A percentile compares a stretch with the other conserved stretches of the same genome.
Evolutionary conservation across 495 filamentous ascomycete species (phyloP).

Genomic region (Hypoxylon trugodes): DNA sequence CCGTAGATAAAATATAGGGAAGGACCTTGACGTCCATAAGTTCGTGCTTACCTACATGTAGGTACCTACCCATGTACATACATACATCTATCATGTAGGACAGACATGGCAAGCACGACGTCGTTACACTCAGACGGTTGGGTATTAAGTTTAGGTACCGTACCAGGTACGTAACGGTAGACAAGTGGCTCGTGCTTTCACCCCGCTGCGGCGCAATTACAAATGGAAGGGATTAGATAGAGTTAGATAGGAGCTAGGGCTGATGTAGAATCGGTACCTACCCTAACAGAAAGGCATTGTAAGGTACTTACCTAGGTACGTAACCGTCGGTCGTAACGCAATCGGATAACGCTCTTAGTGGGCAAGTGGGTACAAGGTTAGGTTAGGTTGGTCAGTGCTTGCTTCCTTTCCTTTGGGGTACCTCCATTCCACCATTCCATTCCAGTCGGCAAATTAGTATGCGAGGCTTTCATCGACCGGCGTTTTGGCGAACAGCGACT

Average conservation of each 20-base stretch:
- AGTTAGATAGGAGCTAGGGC: conserved; percentile 1
- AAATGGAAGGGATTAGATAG: neutral
- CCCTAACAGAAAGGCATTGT: neutral
- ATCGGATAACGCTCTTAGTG: no score
- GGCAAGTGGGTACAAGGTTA: no score
- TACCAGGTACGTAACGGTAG: no score
- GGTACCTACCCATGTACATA: no score
- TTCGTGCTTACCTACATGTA: no score
- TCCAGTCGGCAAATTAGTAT: conserved; percentile 34
- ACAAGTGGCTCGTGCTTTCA: conserved; percentile 20
- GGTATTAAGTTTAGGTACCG: no score
- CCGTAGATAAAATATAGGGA: no score
- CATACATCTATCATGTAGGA: no score
- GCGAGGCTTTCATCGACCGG: conserved; percentile 17
- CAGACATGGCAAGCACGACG: no score
- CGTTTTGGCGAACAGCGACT: conserved; percentile 4
- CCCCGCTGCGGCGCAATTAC: conserved; percentile 18
- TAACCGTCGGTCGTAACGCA: conserved; percentile 1
- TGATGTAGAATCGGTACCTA: neutral
- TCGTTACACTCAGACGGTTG: no score
- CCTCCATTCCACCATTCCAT: conserved; percentile 18
- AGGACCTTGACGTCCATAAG: no score
- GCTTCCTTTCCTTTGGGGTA: neutral
- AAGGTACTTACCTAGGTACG: conserved; percentile 10
- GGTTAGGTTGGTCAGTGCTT: conserved; percentile 38